Percentiles rank a stretch among this genome's conserved stretches.
phyloP scores from a whole-genome alignment of 2,329 filamentous ascomycete genomes.

The Hypoxylon sp. region DNA sequence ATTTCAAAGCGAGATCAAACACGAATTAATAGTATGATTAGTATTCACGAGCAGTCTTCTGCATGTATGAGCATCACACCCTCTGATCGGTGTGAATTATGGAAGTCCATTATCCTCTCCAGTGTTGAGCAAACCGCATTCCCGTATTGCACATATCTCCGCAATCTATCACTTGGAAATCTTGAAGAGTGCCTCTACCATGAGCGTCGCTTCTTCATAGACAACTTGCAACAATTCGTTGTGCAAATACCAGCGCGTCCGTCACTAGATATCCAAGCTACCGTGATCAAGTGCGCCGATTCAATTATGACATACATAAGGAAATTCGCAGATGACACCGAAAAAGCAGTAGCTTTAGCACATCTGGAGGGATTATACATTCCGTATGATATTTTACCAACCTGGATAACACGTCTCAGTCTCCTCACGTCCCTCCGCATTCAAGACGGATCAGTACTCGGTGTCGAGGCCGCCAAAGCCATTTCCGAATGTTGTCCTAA shows the following conservation, averaged over 20 bases:
- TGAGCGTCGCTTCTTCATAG: constrained; percentile 61
- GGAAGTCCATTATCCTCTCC: constrained; percentile 78
- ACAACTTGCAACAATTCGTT: constrained; percentile 57
- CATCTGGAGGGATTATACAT: constrained; percentile 69
- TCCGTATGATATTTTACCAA: constrained; percentile 65
- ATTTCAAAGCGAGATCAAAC: neutral
- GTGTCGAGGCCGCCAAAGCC: constrained; percentile 66
- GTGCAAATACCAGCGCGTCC: constrained; percentile 44
- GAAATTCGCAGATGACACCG: constrained; percentile 56
- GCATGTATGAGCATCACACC: constrained; percentile 59
- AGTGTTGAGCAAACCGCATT: constrained; percentile 73
- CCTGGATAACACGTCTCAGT: constrained; percentile 72
- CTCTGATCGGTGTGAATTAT: constrained; percentile 72
- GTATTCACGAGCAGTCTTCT: constrained; percentile 64
- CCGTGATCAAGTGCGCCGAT: constrained; percentile 64
- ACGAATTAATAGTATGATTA: constrained; percentile 50
- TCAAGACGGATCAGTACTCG: constrained; percentile 73
- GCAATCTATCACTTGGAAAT: constrained; percentile 73
- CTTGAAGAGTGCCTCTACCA: constrained; percentile 72
- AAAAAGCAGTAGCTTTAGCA: constrained; percentile 68
- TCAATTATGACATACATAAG: constrained; percentile 68
- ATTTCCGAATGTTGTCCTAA: constrained; percentile 72
- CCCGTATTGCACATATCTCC: constrained; percentile 79
- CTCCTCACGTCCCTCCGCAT: constrained; percentile 72
- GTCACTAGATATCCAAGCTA: neutral